These are phyloP conservation scores for Ganoderma lucidum DNA, from an alignment of 1,284 basidiomycete genomes.

Conservation along the genomic window DNA sequence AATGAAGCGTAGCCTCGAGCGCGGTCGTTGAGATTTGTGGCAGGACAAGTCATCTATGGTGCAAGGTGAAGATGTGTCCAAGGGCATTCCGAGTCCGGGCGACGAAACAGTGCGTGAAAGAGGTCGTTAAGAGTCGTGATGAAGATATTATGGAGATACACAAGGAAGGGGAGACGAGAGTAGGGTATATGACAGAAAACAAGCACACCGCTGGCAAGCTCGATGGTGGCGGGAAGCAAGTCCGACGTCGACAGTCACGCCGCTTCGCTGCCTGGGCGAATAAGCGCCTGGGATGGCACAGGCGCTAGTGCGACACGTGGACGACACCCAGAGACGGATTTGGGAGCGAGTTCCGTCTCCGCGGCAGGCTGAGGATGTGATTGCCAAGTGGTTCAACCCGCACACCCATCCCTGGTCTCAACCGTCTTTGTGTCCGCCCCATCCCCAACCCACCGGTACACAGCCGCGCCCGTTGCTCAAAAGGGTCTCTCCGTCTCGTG, in stretches of 20 bases:
- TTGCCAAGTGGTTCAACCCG: background rate
- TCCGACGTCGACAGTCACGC: background rate
- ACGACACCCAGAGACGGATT: constrained; percentile 20
- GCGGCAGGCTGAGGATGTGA: background rate
- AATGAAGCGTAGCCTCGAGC: constrained; percentile 8
- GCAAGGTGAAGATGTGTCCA: constrained; percentile 9
- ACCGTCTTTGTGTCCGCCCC: constrained; percentile 5
- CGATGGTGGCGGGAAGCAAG: background rate
- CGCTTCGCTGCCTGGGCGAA: background rate
- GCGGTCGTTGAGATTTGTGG: constrained; percentile 5
- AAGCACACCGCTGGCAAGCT: background rate
- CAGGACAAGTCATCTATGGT: constrained; percentile 17
- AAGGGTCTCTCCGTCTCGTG: background rate
- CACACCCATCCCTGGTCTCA: constrained; percentile 9
- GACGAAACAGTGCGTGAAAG: constrained; percentile 1
- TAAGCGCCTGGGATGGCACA: background rate
- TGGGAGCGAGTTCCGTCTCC: constrained; percentile 9
- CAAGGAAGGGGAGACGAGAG: background rate
- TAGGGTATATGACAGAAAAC: background rate
- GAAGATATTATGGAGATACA: background rate
- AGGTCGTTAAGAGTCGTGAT: constrained; percentile 12
- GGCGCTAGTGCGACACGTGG: constrained; percentile 14
- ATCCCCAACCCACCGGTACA: background rate
- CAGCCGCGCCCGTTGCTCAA: constrained; percentile 2
- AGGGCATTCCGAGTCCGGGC: constrained; percentile 6